A percentile compares a stretch with the other conserved stretches of the same genome.
phyloP scores from a whole-genome alignment of 805 yeast species.

The Nakazawaea wickerhamii region DNA sequence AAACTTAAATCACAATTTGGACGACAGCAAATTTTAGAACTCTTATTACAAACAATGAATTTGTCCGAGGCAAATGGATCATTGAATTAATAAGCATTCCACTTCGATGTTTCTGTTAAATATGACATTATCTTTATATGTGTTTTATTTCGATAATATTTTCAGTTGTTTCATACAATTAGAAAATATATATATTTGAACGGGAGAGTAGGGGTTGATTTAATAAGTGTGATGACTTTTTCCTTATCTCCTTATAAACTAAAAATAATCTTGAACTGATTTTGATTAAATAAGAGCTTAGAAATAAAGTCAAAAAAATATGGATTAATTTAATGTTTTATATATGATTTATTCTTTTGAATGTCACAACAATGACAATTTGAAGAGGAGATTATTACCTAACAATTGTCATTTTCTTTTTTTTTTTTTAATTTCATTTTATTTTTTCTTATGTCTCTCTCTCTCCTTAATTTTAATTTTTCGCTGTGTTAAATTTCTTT shows the following conservation, averaged over 20 bases:
- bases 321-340: background rate
- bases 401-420: background rate
- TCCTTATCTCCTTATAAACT: too few relatives aligned
- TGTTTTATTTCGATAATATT: too few relatives aligned
- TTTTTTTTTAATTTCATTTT: too few relatives aligned
- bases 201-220: too few relatives aligned
- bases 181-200: too few relatives aligned
- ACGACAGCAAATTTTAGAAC: conserved; percentile 46
- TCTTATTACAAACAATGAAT: conserved; percentile 46
- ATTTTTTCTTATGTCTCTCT: too few relatives aligned
- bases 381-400: background rate
- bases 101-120: conserved; percentile 39
- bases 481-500: too few relatives aligned
- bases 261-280: background rate
- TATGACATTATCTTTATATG: conserved; percentile 28
- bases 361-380: background rate
- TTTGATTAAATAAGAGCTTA: background rate
- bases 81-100: conserved; percentile 61
- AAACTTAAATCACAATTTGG: conserved; percentile 58
- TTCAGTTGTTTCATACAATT: too few relatives aligned
- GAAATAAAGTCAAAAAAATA: background rate
- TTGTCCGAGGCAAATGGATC: conserved; percentile 62
- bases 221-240: too few relatives aligned
- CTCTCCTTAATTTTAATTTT: too few relatives aligned
- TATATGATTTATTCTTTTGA: background rate